Evolutionary conservation across 257 asterid genomes (phyloP).

Genomic region (Gynochthodes officinalis): DNA sequence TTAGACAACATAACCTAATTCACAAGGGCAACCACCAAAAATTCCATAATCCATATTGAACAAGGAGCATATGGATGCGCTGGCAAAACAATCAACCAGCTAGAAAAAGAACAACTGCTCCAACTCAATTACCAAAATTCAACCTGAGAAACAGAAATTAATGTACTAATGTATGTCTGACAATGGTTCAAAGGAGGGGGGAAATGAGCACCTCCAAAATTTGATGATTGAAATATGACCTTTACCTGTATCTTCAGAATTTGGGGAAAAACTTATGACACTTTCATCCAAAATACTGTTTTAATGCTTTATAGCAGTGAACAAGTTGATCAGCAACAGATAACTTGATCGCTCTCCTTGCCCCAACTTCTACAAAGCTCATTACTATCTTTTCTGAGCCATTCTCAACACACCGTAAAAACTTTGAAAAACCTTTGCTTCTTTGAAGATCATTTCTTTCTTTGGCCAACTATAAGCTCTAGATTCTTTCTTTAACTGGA

Average conservation of each 20-base stretch:
- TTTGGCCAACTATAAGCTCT: constrained; percentile 83
- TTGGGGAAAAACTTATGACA: constrained; percentile 51
- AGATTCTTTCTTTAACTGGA: constrained; percentile 88
- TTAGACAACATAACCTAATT: constrained; percentile 14
- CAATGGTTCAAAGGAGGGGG: neutral
- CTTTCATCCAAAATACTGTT: constrained; percentile 62
- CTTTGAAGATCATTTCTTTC: constrained; percentile 81
- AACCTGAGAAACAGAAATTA: neutral
- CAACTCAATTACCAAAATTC: constrained; percentile 8
- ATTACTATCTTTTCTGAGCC: constrained; percentile 42
- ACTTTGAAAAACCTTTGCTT: constrained; percentile 69
- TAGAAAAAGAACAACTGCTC: constrained; percentile 5
- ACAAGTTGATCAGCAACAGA: constrained; percentile 68
- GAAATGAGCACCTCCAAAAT: constrained; percentile 26
- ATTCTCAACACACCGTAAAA: constrained; percentile 60
- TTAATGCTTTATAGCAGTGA: constrained; percentile 62
- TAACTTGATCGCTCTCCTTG: constrained; percentile 54
- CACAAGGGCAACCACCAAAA: constrained; percentile 5
- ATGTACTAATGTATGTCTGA: constrained; percentile 14
- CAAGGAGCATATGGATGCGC: constrained; percentile 1
- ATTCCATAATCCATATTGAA: constrained; percentile 7
- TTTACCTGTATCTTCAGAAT: constrained; percentile 81
- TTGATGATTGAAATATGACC: constrained; percentile 52
- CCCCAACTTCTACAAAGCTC: constrained; percentile 50
- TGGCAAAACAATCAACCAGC: constrained; percentile 3